Evolutionary conservation across 1,284 basidiomycete genomes (phyloP).

Genomic region (Volvariella volvacea): DNA sequence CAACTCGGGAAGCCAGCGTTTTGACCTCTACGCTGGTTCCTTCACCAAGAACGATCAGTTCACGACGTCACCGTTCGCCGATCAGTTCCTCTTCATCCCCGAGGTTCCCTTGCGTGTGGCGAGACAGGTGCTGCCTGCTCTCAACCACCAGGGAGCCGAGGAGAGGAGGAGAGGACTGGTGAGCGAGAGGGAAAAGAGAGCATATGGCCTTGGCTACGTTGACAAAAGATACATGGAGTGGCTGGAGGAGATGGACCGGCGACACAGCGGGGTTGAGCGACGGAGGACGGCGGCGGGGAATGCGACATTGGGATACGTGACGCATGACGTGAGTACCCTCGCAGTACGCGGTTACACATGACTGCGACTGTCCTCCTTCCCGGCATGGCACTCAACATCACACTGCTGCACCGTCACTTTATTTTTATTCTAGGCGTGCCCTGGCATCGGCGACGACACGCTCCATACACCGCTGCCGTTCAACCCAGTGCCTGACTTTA

Average conservation of each 20-base stretch:
- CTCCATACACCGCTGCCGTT: conserved; percentile 52
- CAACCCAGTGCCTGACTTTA: conserved; percentile 47
- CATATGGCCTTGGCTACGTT: conserved; percentile 47
- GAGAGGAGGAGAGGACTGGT: conserved; percentile 25
- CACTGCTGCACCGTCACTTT: too few relatives aligned
- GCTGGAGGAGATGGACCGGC: conserved; percentile 48
- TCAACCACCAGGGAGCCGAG: conserved; percentile 44
- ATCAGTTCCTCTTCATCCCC: conserved; percentile 55
- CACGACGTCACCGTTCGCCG: conserved; percentile 59
- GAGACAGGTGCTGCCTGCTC: conserved; percentile 41
- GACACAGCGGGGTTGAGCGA: conserved; percentile 24
- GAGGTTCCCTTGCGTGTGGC: conserved; percentile 43
- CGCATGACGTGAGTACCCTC: conserved; percentile 47
- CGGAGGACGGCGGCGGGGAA: conserved; percentile 30
- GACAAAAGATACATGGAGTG: conserved; percentile 45
- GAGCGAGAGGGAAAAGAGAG: conserved; percentile 27
- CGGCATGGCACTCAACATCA: too few relatives aligned
- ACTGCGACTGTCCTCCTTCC: conserved; percentile 2
- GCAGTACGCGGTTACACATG: too few relatives aligned
- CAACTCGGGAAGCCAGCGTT: conserved; percentile 73
- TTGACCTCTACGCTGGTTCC: conserved; percentile 60
- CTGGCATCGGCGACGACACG: conserved; percentile 66
- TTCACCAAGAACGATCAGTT: conserved; percentile 80
- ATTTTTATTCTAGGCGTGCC: conserved; percentile 42
- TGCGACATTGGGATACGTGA: conserved; percentile 69